Conservation (phyloP, 352 stramenopile genomes). For the Peronospora farinosa region DNA sequence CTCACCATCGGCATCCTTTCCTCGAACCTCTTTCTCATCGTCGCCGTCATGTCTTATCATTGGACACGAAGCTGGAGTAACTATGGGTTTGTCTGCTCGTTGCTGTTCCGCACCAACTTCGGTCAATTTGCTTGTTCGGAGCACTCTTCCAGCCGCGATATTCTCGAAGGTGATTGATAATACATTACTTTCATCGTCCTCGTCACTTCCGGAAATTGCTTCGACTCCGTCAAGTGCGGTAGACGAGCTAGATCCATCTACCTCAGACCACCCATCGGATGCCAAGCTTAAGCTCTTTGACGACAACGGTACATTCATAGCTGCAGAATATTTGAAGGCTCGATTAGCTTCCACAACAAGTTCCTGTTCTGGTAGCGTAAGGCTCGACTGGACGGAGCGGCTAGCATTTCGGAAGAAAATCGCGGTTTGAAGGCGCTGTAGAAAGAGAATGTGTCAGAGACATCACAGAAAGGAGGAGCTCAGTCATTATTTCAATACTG, state of each 20-base stretch:
- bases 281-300: slow-evolving; percentile 26
- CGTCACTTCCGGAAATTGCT: slow-evolving; percentile 25
- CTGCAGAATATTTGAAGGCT: slow-evolving; percentile 11
- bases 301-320: slow-evolving; percentile 11
- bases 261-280: slow-evolving; percentile 38
- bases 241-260: slow-evolving; percentile 33
- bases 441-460: not conserved
- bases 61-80: slow-evolving; percentile 27
- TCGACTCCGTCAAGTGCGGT: slow-evolving; percentile 19
- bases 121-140: slow-evolving; percentile 8
- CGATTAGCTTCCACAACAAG: slow-evolving; percentile 41
- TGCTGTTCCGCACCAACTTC: not conserved
- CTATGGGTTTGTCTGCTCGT: not conserved
- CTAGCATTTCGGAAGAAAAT: slow-evolving; percentile 73
- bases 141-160: slow-evolving; percentile 41
- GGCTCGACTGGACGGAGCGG: slow-evolving; percentile 39
- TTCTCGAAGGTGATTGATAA: slow-evolving; percentile 53
- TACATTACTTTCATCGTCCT: slow-evolving; percentile 23
- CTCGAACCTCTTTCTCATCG: slow-evolving; percentile 6
- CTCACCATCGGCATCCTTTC: slow-evolving; percentile 5
- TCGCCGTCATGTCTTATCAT: slow-evolving; percentile 13
- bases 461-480: not conserved
- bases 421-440: slow-evolving; percentile 55
- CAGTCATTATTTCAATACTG: slow-evolving; percentile 1
- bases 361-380: slow-evolving; percentile 49